A percentile compares a stretch with the other conserved stretches of the same genome.
Evolutionary conservation across 1,284 basidiomycete species (phyloP).

Genomic region (Ustilago loliicola): DNA sequence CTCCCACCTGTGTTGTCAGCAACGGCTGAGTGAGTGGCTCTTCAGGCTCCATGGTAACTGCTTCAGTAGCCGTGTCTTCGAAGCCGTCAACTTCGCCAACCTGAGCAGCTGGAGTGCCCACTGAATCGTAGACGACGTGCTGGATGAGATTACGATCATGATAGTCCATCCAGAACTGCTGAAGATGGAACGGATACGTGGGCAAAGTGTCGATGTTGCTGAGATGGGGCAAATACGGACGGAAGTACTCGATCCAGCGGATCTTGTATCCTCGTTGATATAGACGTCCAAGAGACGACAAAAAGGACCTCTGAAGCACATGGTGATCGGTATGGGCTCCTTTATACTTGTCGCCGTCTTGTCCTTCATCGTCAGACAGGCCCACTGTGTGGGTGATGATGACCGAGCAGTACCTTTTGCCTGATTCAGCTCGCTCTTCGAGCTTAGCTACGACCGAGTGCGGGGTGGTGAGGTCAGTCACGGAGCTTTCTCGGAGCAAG

Average conservation of each 20-base stretch:
- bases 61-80: background rate
- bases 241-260: slow-evolving; percentile 37
- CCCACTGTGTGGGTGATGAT: slow-evolving; percentile 9
- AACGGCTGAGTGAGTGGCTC: slow-evolving; percentile 17
- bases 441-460: background rate
- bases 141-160: slow-evolving; percentile 51
- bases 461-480: background rate
- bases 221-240: slow-evolving; percentile 21
- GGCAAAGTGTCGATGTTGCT: slow-evolving; percentile 29
- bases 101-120: background rate
- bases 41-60: background rate
- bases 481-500: too few relatives aligned
- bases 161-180: slow-evolving; percentile 54
- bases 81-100: background rate
- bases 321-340: background rate
- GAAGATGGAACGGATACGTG: slow-evolving; percentile 45
- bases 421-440: background rate
- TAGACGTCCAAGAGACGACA: slow-evolving; percentile 13
- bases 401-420: slow-evolving; percentile 7
- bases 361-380: background rate
- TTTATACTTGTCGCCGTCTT: background rate
- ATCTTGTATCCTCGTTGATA: slow-evolving; percentile 37
- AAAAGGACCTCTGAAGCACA: slow-evolving; percentile 11
- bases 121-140: background rate
- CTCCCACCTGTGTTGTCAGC: slow-evolving; percentile 16